A percentile compares a stretch with the other conserved stretches of the same genome.
Evolutionary conservation across 805 yeast species (phyloP).

Genomic region (Candida succiphila): DNA sequence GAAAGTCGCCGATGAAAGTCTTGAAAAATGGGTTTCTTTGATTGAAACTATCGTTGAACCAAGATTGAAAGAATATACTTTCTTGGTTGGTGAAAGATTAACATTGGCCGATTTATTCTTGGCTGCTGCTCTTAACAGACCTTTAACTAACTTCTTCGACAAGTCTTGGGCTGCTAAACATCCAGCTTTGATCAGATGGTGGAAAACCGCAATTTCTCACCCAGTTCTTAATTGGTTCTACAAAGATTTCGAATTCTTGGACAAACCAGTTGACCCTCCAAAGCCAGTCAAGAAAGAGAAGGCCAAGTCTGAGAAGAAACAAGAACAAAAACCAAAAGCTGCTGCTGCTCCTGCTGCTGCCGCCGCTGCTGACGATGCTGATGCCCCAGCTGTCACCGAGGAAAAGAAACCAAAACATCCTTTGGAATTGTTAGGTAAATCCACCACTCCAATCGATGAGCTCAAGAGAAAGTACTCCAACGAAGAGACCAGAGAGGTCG

Average conservation of each 20-base stretch:
- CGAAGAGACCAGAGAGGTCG: constrained; percentile 90
- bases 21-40: background rate
- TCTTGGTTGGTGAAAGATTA: constrained; percentile 26
- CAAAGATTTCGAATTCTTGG: constrained; percentile 42
- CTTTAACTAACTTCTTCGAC: constrained; percentile 30
- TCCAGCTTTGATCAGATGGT: constrained; percentile 39
- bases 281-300: constrained; percentile 64
- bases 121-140: constrained; percentile 26
- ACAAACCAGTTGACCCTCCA: constrained; percentile 47
- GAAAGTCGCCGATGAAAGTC: constrained; percentile 31
- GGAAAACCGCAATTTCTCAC: constrained; percentile 21
- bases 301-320: constrained; percentile 41
- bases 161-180: constrained; percentile 29
- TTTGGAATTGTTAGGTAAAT: constrained; percentile 69
- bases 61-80: constrained; percentile 24
- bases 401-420: constrained; percentile 88
- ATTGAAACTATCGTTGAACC: constrained; percentile 13
- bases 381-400: constrained; percentile 32
- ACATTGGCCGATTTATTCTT: constrained; percentile 25
- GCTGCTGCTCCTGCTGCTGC: constrained; percentile 21
- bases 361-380: constrained; percentile 28
- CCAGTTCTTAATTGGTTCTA: constrained; percentile 29
- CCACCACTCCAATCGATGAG: constrained; percentile 66
- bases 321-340: constrained; percentile 19
- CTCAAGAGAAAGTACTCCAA: constrained; percentile 97